Base-by-base conservation (phyloP, 257 asterid genomes). In the Gynochthodes officinalis region DNA sequence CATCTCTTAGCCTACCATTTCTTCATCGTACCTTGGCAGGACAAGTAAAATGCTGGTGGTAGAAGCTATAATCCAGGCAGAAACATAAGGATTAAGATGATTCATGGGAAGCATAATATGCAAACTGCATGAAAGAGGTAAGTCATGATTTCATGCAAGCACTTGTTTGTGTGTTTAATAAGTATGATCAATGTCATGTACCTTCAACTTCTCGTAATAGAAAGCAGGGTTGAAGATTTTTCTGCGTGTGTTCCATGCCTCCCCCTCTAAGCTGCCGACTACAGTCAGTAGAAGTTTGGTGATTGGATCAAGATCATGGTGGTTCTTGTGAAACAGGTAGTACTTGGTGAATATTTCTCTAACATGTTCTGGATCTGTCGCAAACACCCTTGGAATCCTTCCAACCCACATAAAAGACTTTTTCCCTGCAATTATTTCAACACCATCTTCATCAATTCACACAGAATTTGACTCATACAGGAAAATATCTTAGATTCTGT, bases 161-260 rank as follows among this genome's bases (percentile, higher is more conserved):
- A n/a, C n/a, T n/a, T n/a, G n/a, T n/a, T n/a, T n/a, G n/a, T n/a
- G n/a, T n/a, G n/a, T n/a, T n/a, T n/a, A n/a, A n/a, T n/a, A n/a
- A n/a, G n/a, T n/a, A n/a, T n/a, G n/a, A n/a, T n/a, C 28, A 6
- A 40, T 35, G 2, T 15, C 35, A 87, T 3, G 25, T 35, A 62
- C 93, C 92, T 84, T 86, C 5, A 89, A 75, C 43, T 86, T 89
- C 65, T 86, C 86, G 0, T 67, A 9, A 49, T 85, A 72, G 80
- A 89, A 89, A 2, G 90, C 95, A 0, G 88, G 83, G 50, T 74
- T 83, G 48, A 89, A 53, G 42, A 86, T 81, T 42, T 75, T 85
- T 49, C 95, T 63, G 35, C 87, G 90, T 57, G 76, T 77, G 37
- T 83, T 81, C 95, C 92, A 89, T 44, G 83, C 71, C 1, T 83